Evolutionary conservation across 768 basidiomycete species (phyloP), one percentile per base, ranked within the genome.

Genomic region (Mycena amicta): DNA sequence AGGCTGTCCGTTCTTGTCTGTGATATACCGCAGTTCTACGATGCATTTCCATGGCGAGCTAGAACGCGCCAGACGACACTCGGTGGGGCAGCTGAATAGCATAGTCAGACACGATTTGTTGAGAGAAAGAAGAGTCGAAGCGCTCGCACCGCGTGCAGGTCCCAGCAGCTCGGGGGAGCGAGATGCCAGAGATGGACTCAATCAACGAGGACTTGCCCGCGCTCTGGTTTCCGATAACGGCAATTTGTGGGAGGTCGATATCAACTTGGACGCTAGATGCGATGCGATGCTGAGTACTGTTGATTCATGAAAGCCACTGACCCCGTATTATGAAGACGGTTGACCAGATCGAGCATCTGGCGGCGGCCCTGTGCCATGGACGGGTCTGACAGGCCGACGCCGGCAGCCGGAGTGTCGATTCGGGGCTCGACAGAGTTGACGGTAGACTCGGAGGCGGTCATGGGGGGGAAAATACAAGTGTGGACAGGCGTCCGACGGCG

Each of bases 151-250:
- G 78, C 0, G 90, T 92, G 59, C 90, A 91, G 0, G 89, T 90
- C 0, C 90, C 90, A 18, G 83, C 75, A 0, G 86, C 86, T 6
- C 88, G 80, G 23, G 89, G 89, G 0, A 91, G 73, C 0, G 81
- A 87, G 18, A 91, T 83, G 0, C 89, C 87, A 0, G 88, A 89
- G 43, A 92, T 90, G 0, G 87, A 82, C 63, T 92, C 89, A 11
- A 92, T 90, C 3, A 91, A 76, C 0, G 89, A 91, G 0, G 88
- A 89, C 64, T 91, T 91, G 0, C 90, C 90, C 0, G 87, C 87
- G 43, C 85, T 88, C 61, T 92, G 90, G 2, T 78, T 80, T 0
- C 90, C 89, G 18, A 90, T 81, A 39, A 90, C 90, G 0, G 84
- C 86, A 28, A 92, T 89, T 60, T 84, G 83, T 0, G 90, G 90